A percentile compares a stretch with the other conserved stretches of the same genome.
Conservation (phyloP, 23 red algal genomes). For the Gracilaria gracilis region DNA sequence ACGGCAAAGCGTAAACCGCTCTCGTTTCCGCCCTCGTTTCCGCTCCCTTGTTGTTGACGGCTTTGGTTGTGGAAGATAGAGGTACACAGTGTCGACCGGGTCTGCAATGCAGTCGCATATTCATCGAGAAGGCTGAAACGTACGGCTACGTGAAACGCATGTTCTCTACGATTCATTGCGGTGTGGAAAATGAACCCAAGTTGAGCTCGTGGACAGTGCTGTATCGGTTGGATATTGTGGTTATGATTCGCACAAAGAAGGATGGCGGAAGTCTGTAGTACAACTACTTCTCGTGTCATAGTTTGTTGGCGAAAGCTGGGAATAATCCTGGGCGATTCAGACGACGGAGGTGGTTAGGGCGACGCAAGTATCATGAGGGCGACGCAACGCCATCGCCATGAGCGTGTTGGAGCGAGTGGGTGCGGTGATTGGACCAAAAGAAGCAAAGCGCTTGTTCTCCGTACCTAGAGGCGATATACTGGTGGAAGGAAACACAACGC, state of each 20-base stretch:
- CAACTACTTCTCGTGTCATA: conserved; percentile 51
- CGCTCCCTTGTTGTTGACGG: conserved; percentile 13
- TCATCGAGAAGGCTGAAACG: conserved; percentile 24
- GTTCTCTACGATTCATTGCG: conserved; percentile 49
- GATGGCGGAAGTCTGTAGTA: too few species aligned
- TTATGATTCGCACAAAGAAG: too few species aligned
- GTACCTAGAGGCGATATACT: conserved; percentile 28
- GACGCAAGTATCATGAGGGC: background rate
- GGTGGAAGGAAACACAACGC: too few species aligned
- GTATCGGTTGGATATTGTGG: conserved; percentile 25
- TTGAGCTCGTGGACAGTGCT: conserved; percentile 36
- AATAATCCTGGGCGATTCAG: conserved; percentile 14
- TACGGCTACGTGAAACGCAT: conserved; percentile 12
- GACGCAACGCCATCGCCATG: too few species aligned
- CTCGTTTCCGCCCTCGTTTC: conserved; percentile 26
- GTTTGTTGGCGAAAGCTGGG: conserved; percentile 25
- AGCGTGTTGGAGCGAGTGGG: conserved; percentile 1
- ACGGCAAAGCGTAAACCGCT: conserved; percentile 20
- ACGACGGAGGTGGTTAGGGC: background rate
- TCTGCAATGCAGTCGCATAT: conserved; percentile 45
- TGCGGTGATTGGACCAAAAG: background rate
- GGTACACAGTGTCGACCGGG: background rate
- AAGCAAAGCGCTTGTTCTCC: conserved; percentile 43
- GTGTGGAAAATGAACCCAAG: conserved; percentile 13
- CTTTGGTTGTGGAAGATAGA: background rate